Base-by-base conservation (phyloP, 2,329 filamentous ascomycete species). In the Teratosphaeria pseudoeucalypti region DNA sequence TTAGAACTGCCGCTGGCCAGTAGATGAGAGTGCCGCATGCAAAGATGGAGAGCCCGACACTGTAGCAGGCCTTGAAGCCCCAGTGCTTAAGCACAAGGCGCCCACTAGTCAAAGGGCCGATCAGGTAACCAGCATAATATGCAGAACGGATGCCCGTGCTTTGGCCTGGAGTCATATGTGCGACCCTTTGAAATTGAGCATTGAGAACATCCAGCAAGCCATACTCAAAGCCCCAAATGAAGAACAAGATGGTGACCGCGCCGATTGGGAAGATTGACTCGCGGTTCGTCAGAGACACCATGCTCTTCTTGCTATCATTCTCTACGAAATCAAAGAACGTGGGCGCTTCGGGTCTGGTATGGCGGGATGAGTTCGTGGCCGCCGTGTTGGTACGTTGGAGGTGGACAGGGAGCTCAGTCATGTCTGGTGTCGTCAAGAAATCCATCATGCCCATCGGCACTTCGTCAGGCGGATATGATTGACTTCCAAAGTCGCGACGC, bases 161-260 rank as follows among this genome's bases (percentile, higher is more conserved):
- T 71, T 90, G 80, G 6, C 82, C 79, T 0, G 78, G 72, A 0
- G 78, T 81, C 79, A 88, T 86, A 26, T 81, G 68, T 14, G 85
- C 81, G 6, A 90, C 81, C 12, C 74, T 69, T 39, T 86, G 83
- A 57, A 90, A 85, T 27, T 84, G 84, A 23, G 80, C 81, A 70
- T 95, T 95, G 32, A 96, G 81, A 0, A 86, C 87, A 67, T 94
- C 90, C 6, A 96, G 78, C 1, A 96, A 80, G 0, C 92, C 92
- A 66, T 96, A 96, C 0, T 90, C 91, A 60, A 96, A 87, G 0
- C 92, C 92, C 91, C 90, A 95, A 2, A 96, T 77, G 64, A 95
- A 85, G 74, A 96, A 95, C 0, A 96, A 77, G 6, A 92, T 81
- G 1, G 88, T 89, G 26, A 95, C 90, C 63, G 90, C 78, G 16